Evolutionary conservation across 1,139 yeast genomes (phyloP), one percentile per base, ranked within the genome.

Genomic region (Debaryomycetaceae sp.): DNA sequence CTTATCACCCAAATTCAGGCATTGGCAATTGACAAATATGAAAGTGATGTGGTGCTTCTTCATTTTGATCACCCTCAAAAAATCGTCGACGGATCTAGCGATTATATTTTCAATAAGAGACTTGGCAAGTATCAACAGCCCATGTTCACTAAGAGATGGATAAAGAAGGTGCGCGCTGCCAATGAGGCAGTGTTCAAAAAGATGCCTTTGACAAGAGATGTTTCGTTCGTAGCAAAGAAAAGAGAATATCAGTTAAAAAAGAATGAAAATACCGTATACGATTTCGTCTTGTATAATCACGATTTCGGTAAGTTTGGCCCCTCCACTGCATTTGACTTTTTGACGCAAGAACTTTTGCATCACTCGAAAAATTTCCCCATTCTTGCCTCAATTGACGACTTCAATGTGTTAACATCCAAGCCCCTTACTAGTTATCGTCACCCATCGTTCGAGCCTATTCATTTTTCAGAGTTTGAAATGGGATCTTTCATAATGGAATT

Each of bases 1-100:
- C 62, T 85, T 36, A 56, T 91, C 42, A 68, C 93, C 0, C 97
- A 91, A 62, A 74, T 84, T 1, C 85, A 86, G 45, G 85, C 93
- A 0, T 59, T 73, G 43, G 62, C 75, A 0, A 57, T 77, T 38
- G 81, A 83, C 5, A 60, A 75, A 37, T 55, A 54, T 45, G 66
- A 71, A 8, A 54, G 65, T n/a, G 75, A 79, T 6, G 72, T 78
- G 20, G 69, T 88, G 17, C 68, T 87, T 4, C 59, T 91, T 41
- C 89, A 88, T 48, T 66, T 91, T 24, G 81, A 89, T 27, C 70
- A 82, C 49, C 83, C 90, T 1, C 79, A 75, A 40, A 65, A 71
- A 34, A 70, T 89, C 23, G 71, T 83, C 22, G 81, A 87, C 54
- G 98, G 97, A 44, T 70, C 87, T 34, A 77, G 72, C 47, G 95